These are phyloP conservation scores for Blastobotrys parvus DNA, from an alignment of 805 yeast species.

Conservation along the genomic window DNA sequence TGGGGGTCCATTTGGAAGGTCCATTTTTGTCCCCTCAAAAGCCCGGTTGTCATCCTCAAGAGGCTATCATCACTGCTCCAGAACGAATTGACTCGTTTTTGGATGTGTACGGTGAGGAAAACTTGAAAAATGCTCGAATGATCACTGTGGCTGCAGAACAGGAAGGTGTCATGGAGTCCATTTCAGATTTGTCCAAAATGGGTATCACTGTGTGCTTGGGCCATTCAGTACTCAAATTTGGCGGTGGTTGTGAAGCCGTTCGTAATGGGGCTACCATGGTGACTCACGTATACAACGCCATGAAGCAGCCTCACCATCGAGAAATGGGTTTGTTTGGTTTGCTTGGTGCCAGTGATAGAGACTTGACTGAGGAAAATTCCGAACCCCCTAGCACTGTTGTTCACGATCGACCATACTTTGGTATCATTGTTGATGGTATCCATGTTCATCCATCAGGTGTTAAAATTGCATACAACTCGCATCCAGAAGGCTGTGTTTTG, in stretches of 20 bases:
- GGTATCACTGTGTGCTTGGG: conserved; percentile 39
- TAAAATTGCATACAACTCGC: conserved; percentile 40
- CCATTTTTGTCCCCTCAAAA: conserved; percentile 44
- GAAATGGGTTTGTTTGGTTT: conserved; percentile 51
- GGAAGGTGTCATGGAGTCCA: conserved; percentile 38
- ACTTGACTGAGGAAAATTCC: conserved; percentile 7
- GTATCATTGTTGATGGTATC: conserved; percentile 50
- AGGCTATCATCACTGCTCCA: conserved; percentile 38
- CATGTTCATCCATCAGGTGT: conserved; percentile 51
- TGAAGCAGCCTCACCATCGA: conserved; percentile 53
- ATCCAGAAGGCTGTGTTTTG: conserved; percentile 45
- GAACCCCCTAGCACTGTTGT: conserved; percentile 1
- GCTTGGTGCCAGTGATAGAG: conserved; percentile 28
- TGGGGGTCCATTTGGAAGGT: conserved; percentile 56
- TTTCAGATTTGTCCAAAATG: conserved; percentile 29
- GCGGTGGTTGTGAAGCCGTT: conserved; percentile 35
- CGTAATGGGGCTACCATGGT: conserved; percentile 49
- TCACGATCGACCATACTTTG: conserved; percentile 37
- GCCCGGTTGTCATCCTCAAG: conserved; percentile 46
- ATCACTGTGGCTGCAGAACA: conserved; percentile 48
- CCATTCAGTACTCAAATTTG: conserved; percentile 35
- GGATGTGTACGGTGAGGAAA: conserved; percentile 36
- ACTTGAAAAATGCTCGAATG: conserved; percentile 29
- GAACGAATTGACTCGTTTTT: conserved; percentile 24
- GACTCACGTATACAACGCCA: conserved; percentile 54